Evolutionary conservation across 2,329 filamentous ascomycete species (phyloP).

Genomic region (Alternaria burnsii): DNA sequence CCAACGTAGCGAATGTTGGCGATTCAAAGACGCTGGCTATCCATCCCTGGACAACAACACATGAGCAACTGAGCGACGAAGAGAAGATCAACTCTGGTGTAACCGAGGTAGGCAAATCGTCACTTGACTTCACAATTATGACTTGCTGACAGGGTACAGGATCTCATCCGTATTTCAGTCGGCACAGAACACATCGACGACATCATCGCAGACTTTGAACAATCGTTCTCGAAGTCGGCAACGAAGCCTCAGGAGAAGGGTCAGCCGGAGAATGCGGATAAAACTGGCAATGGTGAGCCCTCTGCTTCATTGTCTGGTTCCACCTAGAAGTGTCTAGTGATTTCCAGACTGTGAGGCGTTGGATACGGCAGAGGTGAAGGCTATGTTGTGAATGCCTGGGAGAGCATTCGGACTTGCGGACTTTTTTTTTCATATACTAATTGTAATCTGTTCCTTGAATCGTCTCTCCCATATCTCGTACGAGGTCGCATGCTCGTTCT

Average conservation of each 20-base stretch:
- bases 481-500: background rate
- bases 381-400: background rate
- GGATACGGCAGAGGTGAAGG: background rate
- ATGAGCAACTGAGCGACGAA: constrained; percentile 86
- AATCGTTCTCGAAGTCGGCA: constrained; percentile 74
- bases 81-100: constrained; percentile 84
- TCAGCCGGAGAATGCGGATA: constrained; percentile 42
- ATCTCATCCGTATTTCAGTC: constrained; percentile 93
- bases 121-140: background rate
- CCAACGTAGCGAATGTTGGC: constrained; percentile 94
- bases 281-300: constrained; percentile 38
- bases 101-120: constrained; percentile 66
- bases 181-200: constrained; percentile 97
- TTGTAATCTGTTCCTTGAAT: background rate
- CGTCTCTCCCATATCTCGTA: constrained; percentile 3
- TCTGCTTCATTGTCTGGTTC: constrained; percentile 43
- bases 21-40: constrained; percentile 95
- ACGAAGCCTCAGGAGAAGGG: constrained; percentile 54
- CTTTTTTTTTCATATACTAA: background rate
- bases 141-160: constrained; percentile 57
- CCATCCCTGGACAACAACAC: constrained; percentile 94
- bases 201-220: constrained; percentile 94
- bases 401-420: background rate
- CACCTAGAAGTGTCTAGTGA: constrained; percentile 19
- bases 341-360: background rate